Base-by-base conservation (phyloP, 2,329 filamentous ascomycete species). In the Leptodontidium sp. region DNA sequence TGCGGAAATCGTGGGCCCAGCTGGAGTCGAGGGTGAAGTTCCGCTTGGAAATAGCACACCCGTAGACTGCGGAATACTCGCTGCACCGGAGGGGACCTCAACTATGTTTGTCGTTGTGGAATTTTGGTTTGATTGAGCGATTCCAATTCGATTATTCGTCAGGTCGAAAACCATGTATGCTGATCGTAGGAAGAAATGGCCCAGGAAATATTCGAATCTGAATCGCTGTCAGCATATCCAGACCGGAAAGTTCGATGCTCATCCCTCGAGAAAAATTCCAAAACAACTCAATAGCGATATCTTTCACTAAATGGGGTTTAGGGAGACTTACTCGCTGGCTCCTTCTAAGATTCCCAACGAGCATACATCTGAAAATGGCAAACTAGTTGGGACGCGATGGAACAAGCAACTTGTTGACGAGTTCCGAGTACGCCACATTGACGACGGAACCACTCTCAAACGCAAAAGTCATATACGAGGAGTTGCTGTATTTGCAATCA, bases 151-250 rank as follows among this genome's bases (percentile, higher is more conserved):
- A 67, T 84, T 81, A 72, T 84, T 84, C 6, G 80, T 80, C 4
- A 87, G 78, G 71, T 87, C 84, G 70, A 85, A 87, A 1, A 87
- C 84, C 1, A 86, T 83, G 70, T 87, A 87, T 0, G 84, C 84
- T 55, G 82, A 83, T 64, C 85, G 78, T 57, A 87, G 78, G 74
- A 87, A 87, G 0, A 83, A 82, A 71, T 87, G 85, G 6, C 85
- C 85, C 24, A 87, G 79, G 7, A 80, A 64, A 52, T 73, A 74
- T 8, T 2, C 55, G 69, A 9, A 21, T 55, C 55, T 24, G 32
- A 47, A 14, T 26, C 12, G 2, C 38, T 21, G 26, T 53, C 50
- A 53, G 50, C 14, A 53, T 53, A 17, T 15, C 32, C 4, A 11
- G 29, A 4, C 26, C 26, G 12, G 32, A 1, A 35, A 35, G 4